These are phyloP conservation scores for Priceomyces medius DNA, from an alignment of 805 yeast genomes.

Conservation along the genomic window DNA sequence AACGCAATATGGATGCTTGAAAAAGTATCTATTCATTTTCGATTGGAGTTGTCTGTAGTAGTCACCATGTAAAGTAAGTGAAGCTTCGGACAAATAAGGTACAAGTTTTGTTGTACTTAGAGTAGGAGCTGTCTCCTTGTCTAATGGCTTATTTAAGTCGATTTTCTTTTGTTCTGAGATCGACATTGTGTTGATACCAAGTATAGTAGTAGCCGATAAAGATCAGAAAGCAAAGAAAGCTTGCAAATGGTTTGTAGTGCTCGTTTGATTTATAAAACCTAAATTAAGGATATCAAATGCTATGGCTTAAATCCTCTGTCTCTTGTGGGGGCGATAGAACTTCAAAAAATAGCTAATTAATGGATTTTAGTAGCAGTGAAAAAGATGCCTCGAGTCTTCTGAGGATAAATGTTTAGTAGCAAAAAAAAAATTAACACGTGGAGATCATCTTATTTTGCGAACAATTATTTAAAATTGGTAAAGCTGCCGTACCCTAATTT, in stretches of 20 bases:
- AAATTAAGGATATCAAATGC: no score
- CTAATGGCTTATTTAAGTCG: constrained; percentile 55
- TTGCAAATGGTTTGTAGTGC: no score
- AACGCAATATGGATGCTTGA: constrained; percentile 41
- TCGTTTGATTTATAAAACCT: no score
- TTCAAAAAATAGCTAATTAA: no score
- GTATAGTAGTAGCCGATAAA: no score
- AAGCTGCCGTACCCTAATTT: neutral
- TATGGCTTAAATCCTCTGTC: no score
- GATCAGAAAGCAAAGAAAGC: no score
- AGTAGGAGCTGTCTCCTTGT: constrained; percentile 49
- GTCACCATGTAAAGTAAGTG: constrained; percentile 64
- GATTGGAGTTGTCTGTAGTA: constrained; percentile 50
- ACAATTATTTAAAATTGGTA: neutral
- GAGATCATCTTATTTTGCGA: neutral
- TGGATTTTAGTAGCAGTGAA: no score
- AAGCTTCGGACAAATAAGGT: constrained; percentile 61
- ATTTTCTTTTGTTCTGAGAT: constrained; percentile 52
- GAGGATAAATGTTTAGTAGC: neutral
- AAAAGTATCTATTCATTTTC: constrained; percentile 41
- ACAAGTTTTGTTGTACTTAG: constrained; percentile 48
- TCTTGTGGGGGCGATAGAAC: no score
- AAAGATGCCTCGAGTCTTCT: neutral
- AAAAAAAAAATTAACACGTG: neutral
- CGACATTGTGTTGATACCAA: no score